Percentiles rank a stretch among this genome's conserved stretches.
Conservation (phyloP, 148 eudicot genomes). For the Vaccinium myrtillus region DNA sequence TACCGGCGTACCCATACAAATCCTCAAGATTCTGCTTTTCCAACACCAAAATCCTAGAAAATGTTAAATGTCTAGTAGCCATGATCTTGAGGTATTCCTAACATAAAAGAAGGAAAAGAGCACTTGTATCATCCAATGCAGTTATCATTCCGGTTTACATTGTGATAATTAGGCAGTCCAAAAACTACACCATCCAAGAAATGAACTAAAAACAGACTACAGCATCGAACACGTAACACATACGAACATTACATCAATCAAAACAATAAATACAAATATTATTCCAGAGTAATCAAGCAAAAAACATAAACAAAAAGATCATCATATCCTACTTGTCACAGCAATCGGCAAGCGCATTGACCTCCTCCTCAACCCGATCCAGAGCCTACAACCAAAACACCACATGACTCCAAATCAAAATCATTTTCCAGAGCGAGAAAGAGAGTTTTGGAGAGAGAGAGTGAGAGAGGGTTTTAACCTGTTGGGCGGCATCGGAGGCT, state of each 20-base stretch:
- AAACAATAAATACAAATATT: not conserved
- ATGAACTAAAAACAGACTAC: not conserved
- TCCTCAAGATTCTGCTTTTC: not conserved
- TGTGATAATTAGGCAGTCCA: not conserved
- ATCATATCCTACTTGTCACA: constrained; percentile 67
- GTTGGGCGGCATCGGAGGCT: constrained; percentile 76
- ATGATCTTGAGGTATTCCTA: not conserved
- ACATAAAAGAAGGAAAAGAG: not conserved
- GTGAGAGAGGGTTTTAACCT: constrained; percentile 32
- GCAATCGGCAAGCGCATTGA: constrained; percentile 80
- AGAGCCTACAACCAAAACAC: constrained; percentile 56
- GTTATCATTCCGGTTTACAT: not conserved
- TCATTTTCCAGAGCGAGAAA: not conserved
- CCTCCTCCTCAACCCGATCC: constrained; percentile 99
- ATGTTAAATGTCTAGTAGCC: not conserved
- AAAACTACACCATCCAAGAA: not conserved
- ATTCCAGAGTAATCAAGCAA: not conserved
- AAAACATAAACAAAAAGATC: not conserved
- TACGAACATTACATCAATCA: not conserved
- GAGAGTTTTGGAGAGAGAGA: not conserved
- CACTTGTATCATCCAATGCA: not conserved
- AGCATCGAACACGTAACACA: not conserved
- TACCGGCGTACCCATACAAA: not conserved
- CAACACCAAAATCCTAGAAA: not conserved
- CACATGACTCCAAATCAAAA: not conserved